Evolutionary conservation across 2,329 filamentous ascomycete genomes (phyloP).

Genomic region (Thermothelomyces thermophilus): DNA sequence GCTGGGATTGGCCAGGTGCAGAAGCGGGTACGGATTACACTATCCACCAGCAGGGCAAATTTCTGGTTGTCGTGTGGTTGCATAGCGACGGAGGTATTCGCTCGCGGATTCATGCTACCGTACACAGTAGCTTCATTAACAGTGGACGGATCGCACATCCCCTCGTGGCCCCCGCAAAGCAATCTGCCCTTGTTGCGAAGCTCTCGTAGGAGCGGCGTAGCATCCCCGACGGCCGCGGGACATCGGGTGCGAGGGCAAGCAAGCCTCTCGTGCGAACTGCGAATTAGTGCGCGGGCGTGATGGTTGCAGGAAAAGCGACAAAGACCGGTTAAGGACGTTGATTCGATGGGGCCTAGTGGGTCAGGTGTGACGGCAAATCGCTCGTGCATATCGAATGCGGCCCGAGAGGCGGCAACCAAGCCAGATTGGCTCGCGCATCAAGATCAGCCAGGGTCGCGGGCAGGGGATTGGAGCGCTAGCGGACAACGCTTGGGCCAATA

Average conservation of each 20-base stretch:
- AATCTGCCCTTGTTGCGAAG: neutral
- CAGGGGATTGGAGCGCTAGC: constrained; percentile 24
- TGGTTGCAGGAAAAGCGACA: constrained; percentile 14
- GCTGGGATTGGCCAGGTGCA: constrained; percentile 29
- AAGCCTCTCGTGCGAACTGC: neutral
- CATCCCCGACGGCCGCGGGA: constrained; percentile 10
- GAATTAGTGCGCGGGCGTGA: neutral
- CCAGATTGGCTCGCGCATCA: constrained; percentile 35
- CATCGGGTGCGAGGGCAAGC: constrained; percentile 8
- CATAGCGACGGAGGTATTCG: constrained; percentile 15
- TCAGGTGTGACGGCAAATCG: constrained; percentile 38
- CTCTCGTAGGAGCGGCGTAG: constrained; percentile 16
- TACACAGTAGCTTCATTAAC: constrained; percentile 20
- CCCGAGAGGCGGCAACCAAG: constrained; percentile 36
- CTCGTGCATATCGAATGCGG: constrained; percentile 40
- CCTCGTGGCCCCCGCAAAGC: neutral
- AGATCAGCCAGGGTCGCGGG: constrained; percentile 28
- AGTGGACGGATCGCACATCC: neutral
- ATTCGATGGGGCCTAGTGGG: constrained; percentile 31
- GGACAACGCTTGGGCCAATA: constrained; percentile 26
- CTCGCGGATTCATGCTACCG: constrained; percentile 19
- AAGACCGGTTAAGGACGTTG: constrained; percentile 21
- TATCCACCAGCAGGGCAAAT: too few species aligned
- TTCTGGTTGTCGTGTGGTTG: too few species aligned
- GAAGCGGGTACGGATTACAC: too few species aligned